phyloP scores from a whole-genome alignment of 192 early-diverging fungal species.

The Coemansia sp. region DNA sequence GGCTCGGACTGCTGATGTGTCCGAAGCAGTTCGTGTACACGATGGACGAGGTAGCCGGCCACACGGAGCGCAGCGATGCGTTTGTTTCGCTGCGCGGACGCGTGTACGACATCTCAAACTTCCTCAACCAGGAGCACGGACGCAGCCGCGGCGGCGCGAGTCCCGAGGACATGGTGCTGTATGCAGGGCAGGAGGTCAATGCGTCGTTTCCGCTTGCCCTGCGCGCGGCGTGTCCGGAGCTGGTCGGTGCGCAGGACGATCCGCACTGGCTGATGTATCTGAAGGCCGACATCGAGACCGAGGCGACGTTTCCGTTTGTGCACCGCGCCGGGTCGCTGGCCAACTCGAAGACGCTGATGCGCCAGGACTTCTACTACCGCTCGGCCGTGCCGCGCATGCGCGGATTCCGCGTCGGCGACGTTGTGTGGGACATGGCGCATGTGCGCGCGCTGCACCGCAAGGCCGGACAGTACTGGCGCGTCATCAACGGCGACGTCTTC shows the following conservation, averaged over 20 bases:
- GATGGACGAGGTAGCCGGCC: constrained; percentile 59
- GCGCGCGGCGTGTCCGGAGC: constrained; percentile 58
- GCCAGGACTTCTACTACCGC: constrained; percentile 57
- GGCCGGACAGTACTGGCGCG: constrained; percentile 55
- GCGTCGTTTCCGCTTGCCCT: constrained; percentile 63
- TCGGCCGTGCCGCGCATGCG: constrained; percentile 56
- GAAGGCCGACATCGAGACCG: constrained; percentile 24
- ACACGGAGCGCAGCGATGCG: constrained; percentile 59
- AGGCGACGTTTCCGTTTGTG: constrained; percentile 28
- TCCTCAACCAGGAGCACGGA: constrained; percentile 63
- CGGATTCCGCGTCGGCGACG: constrained; percentile 57
- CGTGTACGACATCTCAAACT: constrained; percentile 70
- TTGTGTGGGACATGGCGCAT: constrained; percentile 58
- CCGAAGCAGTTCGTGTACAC: constrained; percentile 69
- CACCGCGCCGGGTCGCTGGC: constrained; percentile 40
- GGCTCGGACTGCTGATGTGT: constrained; percentile 80
- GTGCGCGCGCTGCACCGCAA: constrained; percentile 51
- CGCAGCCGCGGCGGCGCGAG: constrained; percentile 39
- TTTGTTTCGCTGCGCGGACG: constrained; percentile 66
- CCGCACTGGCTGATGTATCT: constrained; percentile 46
- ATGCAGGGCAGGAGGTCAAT: constrained; percentile 66
- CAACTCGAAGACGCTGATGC: constrained; percentile 42
- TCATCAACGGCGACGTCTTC: constrained; percentile 67
- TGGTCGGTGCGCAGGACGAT: constrained; percentile 35
- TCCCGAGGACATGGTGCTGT: constrained; percentile 44